Evolutionary conservation across 2,329 filamentous ascomycete genomes (phyloP).

Genomic region (Gaeumannomyces tritici): DNA sequence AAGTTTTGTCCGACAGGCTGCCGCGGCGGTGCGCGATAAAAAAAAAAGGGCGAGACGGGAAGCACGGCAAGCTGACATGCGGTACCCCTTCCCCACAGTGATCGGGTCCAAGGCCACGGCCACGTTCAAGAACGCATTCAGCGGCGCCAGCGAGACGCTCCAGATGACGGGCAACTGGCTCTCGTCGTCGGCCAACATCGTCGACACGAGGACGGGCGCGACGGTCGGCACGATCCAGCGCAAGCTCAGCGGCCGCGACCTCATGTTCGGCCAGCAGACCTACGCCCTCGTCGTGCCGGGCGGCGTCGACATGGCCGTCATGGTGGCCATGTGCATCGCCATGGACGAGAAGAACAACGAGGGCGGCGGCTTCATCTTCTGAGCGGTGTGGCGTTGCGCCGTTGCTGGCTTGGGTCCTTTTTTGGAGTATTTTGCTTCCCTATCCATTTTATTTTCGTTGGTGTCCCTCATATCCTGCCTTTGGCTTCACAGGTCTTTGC

Average conservation of each 20-base stretch:
- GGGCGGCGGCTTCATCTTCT: background rate
- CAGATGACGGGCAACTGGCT: conserved; percentile 53
- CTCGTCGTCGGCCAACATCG: conserved; percentile 47
- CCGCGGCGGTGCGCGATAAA: no score
- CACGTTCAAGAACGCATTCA: conserved; percentile 41
- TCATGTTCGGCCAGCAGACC: conserved; percentile 53
- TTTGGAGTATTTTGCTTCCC: no score
- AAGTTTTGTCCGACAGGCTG: conserved; percentile 24
- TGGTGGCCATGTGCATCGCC: conserved; percentile 58
- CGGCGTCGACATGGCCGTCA: conserved; percentile 54
- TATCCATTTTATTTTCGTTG: no score
- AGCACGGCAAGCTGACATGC: no score
- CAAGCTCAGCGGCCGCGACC: conserved; percentile 45
- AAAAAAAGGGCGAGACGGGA: no score
- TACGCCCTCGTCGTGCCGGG: conserved; percentile 56
- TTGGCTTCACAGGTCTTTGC: no score
- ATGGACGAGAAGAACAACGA: conserved; percentile 56
- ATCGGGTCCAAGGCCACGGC: conserved; percentile 43
- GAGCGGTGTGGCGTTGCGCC: background rate
- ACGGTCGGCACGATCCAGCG: conserved; percentile 50
- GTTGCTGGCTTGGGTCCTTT: no score
- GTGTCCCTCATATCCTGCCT: no score
- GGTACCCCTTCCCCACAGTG: conserved; percentile 25
- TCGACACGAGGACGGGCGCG: conserved; percentile 32
- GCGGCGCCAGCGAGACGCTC: conserved; percentile 34